Conservation (phyloP, 148 eudicot genomes). For the Oxyria digyna region DNA sequence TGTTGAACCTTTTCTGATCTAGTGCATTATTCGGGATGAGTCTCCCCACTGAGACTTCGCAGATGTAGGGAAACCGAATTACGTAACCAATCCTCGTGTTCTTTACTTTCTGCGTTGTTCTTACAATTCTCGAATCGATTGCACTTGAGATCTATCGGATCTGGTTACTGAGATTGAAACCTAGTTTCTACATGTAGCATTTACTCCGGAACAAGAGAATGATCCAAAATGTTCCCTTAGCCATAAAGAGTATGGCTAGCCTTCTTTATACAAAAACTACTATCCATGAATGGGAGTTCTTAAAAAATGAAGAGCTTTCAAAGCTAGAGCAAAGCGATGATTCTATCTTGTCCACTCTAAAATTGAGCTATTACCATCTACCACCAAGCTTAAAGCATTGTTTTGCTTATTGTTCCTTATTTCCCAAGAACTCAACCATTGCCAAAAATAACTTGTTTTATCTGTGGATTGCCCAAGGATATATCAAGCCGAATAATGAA, state of each 20-base stretch:
- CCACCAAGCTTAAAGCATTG: slow-evolving; percentile 21
- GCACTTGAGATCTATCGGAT: too few species aligned
- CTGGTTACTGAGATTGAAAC: too few species aligned
- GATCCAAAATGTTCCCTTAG: slow-evolving; percentile 19
- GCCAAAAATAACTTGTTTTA: slow-evolving; percentile 8
- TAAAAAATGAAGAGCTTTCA: slow-evolving; percentile 8
- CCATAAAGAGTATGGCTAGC: slow-evolving; percentile 13
- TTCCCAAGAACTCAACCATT: slow-evolving; percentile 18
- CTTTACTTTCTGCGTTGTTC: too few species aligned
- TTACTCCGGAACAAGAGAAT: too few species aligned
- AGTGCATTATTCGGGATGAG: too few species aligned
- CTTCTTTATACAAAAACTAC: slow-evolving; percentile 2
- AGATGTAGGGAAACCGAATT: too few species aligned
- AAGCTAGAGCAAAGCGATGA: not conserved
- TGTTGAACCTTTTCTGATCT: too few species aligned
- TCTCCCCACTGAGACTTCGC: too few species aligned
- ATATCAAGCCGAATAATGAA: not conserved
- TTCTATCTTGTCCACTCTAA: slow-evolving; percentile 1
- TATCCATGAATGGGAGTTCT: slow-evolving; percentile 12
- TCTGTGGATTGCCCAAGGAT: slow-evolving; percentile 24
- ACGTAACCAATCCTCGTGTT: too few species aligned
- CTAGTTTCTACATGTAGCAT: too few species aligned
- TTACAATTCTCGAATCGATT: too few species aligned
- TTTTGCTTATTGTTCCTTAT: slow-evolving; percentile 32
- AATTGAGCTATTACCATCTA: slow-evolving; percentile 23